Percentiles rank a stretch among this genome's conserved stretches.
phyloP scores from a whole-genome alignment of 2,329 filamentous ascomycete species.

The Claviceps sp. region DNA sequence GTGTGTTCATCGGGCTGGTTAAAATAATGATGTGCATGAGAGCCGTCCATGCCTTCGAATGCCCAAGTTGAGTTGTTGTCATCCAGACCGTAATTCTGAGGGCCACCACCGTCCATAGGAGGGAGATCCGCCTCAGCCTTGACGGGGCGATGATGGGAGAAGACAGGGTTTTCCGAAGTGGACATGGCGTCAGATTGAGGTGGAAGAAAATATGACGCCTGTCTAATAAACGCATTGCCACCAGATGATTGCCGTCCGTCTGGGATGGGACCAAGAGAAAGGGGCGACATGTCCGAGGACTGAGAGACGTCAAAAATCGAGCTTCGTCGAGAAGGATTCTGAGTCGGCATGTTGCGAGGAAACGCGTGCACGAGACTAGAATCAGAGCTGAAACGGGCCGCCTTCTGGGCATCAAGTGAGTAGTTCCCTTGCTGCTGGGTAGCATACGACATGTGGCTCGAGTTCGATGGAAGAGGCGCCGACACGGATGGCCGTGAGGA shows the following conservation, averaged over 20 bases:
- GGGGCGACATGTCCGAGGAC: slow-evolving; percentile 7
- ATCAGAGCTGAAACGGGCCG: slow-evolving; percentile 8
- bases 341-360: slow-evolving; percentile 13
- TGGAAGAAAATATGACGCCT: slow-evolving; percentile 9
- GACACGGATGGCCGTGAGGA: slow-evolving; percentile 8
- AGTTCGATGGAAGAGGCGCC: slow-evolving; percentile 5
- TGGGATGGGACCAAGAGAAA: slow-evolving; percentile 5
- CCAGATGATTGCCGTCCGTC: slow-evolving; percentile 7
- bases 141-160: slow-evolving; percentile 9
- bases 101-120: slow-evolving; percentile 6
- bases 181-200: slow-evolving; percentile 7
- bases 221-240: slow-evolving; percentile 2
- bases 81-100: slow-evolving; percentile 9
- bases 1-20: slow-evolving; percentile 2
- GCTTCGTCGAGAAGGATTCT: slow-evolving; percentile 9
- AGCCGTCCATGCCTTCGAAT: slow-evolving; percentile 9
- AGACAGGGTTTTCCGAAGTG: slow-evolving; percentile 8
- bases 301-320: slow-evolving; percentile 10
- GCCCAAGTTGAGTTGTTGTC: slow-evolving; percentile 7
- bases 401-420: slow-evolving; percentile 8
- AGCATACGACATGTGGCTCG: slow-evolving; percentile 1
- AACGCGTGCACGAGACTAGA: slow-evolving; percentile 11
- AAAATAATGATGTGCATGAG: slow-evolving; percentile 9
- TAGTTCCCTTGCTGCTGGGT: slow-evolving; percentile 10
- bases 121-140: slow-evolving; percentile 9